phyloP scores from a whole-genome alignment of 805 yeast genomes.

The Pichia paraexigua region DNA sequence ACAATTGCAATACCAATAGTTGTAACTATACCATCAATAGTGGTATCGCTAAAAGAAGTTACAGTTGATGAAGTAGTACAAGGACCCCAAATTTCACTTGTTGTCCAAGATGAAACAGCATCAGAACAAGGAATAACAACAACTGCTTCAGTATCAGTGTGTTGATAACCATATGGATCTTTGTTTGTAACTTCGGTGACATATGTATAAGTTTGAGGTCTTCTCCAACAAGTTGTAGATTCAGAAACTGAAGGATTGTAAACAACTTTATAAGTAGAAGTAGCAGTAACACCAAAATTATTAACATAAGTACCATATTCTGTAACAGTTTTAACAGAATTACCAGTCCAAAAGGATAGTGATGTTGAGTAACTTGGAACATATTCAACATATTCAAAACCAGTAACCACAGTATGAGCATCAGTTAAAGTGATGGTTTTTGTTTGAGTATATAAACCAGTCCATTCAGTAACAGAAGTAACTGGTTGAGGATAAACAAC shows the following conservation, averaged over 20 bases:
- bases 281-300: neutral
- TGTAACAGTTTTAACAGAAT: neutral
- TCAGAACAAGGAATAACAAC: constrained; percentile 1
- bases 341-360: constrained; percentile 1
- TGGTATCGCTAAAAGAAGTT: neutral
- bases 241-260: constrained; percentile 1
- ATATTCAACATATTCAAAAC: neutral
- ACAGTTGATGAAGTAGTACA: neutral
- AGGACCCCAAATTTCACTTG: neutral
- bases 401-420: neutral
- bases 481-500: neutral
- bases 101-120: constrained; percentile 1
- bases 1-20: neutral
- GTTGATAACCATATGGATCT: constrained; percentile 2
- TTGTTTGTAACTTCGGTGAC: neutral
- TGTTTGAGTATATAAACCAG: neutral
- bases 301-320: neutral
- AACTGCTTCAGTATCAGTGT: constrained; percentile 2
- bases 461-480: neutral
- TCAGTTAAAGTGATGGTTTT: neutral
- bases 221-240: constrained; percentile 1
- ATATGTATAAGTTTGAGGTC: neutral
- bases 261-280: constrained; percentile 1
- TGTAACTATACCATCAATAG: neutral
- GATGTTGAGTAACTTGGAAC: constrained; percentile 4